Evolutionary conservation across 441 rosid species (phyloP).

Genomic region (Eutrema salsugineum): DNA sequence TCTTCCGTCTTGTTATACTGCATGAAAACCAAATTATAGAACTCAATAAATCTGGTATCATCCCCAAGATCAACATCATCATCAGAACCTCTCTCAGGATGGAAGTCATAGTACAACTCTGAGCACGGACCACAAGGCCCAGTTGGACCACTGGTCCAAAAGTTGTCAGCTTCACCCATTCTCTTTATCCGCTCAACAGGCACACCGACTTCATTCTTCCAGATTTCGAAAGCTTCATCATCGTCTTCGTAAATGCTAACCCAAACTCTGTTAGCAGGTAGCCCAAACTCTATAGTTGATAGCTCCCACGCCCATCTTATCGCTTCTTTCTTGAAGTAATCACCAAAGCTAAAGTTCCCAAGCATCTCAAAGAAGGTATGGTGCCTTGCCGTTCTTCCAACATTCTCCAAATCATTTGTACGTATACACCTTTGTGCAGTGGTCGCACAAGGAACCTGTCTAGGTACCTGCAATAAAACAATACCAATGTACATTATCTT

Average conservation of each 20-base stretch:
- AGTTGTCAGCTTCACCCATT: conserved; percentile 93
- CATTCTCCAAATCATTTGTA: conserved; percentile 93
- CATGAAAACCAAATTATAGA: conserved; percentile 94
- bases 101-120: conserved; percentile 88
- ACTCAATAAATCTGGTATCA: conserved; percentile 86
- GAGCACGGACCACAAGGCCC: conserved; percentile 99
- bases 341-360: conserved; percentile 95
- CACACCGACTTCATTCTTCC: conserved; percentile 77
- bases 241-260: conserved; percentile 82
- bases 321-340: conserved; percentile 92
- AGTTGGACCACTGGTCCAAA: conserved; percentile 91
- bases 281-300: conserved; percentile 71
- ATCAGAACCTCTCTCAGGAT: conserved; percentile 69
- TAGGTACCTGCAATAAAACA: conserved; percentile 50
- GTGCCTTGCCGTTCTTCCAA: conserved; percentile 82
- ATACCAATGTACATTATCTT: background rate
- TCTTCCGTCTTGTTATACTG: conserved; percentile 86
- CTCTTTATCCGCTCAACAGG: conserved; percentile 76
- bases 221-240: conserved; percentile 82
- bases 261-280: conserved; percentile 76
- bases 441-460: conserved; percentile 76
- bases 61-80: conserved; percentile 86
- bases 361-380: conserved; percentile 98
- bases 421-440: conserved; percentile 92
- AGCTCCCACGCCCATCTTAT: conserved; percentile 97